phyloP scores from a whole-genome alignment of 352 stramenopile species.

The Phytophthora megakarya region DNA sequence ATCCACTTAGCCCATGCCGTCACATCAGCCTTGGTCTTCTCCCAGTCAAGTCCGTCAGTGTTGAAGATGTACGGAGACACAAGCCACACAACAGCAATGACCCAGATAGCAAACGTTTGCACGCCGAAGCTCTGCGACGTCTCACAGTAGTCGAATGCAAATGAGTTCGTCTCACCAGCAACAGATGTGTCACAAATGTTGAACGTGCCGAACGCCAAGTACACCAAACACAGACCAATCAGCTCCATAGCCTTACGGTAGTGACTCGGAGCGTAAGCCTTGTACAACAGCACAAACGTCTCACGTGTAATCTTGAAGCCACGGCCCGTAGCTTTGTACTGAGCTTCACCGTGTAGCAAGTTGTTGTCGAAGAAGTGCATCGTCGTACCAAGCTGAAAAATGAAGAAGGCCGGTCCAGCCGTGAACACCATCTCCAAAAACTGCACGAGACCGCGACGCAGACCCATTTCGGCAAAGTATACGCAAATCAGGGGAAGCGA shows the following conservation, averaged over 20 bases:
- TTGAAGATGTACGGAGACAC: slow-evolving; percentile 87
- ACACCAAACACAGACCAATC: slow-evolving; percentile 73
- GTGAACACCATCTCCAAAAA: slow-evolving; percentile 85
- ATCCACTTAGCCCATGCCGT: slow-evolving; percentile 80
- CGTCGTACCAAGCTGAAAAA: slow-evolving; percentile 82
- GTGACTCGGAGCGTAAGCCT: slow-evolving; percentile 73
- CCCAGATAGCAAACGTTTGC: slow-evolving; percentile 84
- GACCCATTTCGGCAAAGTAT: slow-evolving; percentile 82
- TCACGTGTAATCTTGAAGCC: slow-evolving; percentile 87
- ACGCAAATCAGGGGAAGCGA: slow-evolving; percentile 76
- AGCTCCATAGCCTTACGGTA: slow-evolving; percentile 85
- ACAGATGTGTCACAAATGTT: slow-evolving; percentile 56
- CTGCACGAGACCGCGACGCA: slow-evolving; percentile 68
- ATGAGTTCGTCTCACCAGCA: slow-evolving; percentile 48
- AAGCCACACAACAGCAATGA: slow-evolving; percentile 75
- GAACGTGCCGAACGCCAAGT: slow-evolving; percentile 75
- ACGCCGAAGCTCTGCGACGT: slow-evolving; percentile 80
- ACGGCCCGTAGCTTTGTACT: slow-evolving; percentile 84
- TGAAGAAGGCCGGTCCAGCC: slow-evolving; percentile 72
- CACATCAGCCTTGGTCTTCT: slow-evolving; percentile 85
- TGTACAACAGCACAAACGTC: slow-evolving; percentile 84
- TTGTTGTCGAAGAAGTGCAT: slow-evolving; percentile 91
- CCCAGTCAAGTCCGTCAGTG: slow-evolving; percentile 83
- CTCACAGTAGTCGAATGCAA: slow-evolving; percentile 66
- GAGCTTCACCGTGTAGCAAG: slow-evolving; percentile 73